These are phyloP conservation scores for Sanghuangporus sanghuang DNA, from an alignment of 1,284 basidiomycete species.

Conservation along the genomic window DNA sequence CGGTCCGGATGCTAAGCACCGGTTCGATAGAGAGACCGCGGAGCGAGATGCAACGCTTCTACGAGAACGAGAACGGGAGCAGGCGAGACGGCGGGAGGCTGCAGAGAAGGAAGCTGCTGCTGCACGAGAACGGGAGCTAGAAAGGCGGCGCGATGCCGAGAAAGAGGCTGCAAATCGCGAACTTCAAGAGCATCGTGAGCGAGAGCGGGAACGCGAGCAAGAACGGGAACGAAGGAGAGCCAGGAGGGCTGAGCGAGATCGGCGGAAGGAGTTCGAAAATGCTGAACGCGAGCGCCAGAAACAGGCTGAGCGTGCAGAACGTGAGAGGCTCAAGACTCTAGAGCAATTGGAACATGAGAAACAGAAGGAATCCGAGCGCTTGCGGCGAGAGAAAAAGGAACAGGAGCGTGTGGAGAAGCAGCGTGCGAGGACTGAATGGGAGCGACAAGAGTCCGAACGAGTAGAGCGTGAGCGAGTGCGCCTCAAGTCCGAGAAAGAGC, in stretches of 20 bases:
- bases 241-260: slow-evolving; percentile 4
- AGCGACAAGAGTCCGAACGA: not conserved
- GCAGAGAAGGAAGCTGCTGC: not conserved
- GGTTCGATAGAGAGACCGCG: not conserved
- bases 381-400: slow-evolving; percentile 4
- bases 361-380: slow-evolving; percentile 1
- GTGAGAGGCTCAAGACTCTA: slow-evolving; percentile 1
- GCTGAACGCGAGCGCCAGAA: slow-evolving; percentile 12
- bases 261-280: not conserved
- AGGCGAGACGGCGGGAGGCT: not conserved
- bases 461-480: slow-evolving; percentile 7
- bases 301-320: slow-evolving; percentile 1
- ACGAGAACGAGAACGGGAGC: not conserved
- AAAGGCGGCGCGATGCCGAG: slow-evolving; percentile 1
- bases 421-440: not conserved
- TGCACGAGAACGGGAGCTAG: slow-evolving; percentile 3
- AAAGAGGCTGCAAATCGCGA: not conserved
- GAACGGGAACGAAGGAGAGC: not conserved
- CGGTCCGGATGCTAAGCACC: not conserved
- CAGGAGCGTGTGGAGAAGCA: slow-evolving; percentile 1
- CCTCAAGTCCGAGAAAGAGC: not conserved
- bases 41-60: not conserved
- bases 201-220: slow-evolving; percentile 1
- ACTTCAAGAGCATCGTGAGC: not conserved
- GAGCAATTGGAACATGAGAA: slow-evolving; percentile 1